phyloP scores from a whole-genome alignment of 1,284 basidiomycete genomes.

The Austroboletus novae-zelandiae region DNA sequence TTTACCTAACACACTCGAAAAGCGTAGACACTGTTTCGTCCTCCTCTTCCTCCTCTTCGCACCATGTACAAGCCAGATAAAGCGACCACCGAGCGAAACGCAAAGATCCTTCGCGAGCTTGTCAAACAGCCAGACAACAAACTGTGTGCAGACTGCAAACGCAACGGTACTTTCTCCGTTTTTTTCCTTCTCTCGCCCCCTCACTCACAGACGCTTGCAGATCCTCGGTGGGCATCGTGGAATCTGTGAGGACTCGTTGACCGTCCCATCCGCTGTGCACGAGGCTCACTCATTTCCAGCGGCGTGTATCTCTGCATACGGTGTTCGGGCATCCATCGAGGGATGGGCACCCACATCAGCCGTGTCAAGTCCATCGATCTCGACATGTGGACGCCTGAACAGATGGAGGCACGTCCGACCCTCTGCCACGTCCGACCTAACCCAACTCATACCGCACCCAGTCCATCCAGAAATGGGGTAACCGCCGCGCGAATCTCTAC shows the following conservation, averaged over 20 bases:
- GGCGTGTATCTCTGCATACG: constrained; percentile 95
- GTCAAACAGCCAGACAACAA: constrained; percentile 92
- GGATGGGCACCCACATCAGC: constrained; percentile 98
- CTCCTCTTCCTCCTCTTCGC: constrained; percentile 8
- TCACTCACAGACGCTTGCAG: constrained; percentile 39
- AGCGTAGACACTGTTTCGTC: neutral
- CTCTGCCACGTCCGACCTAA: neutral
- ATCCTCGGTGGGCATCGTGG: constrained; percentile 98
- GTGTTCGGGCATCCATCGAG: constrained; percentile 97
- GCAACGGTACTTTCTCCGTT: constrained; percentile 65
- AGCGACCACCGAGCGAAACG: constrained; percentile 75
- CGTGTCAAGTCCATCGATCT: constrained; percentile 98
- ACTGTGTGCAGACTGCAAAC: constrained; percentile 90
- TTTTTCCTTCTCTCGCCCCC: neutral
- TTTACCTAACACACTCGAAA: neutral
- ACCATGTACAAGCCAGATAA: constrained; percentile 77
- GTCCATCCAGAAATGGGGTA: constrained; percentile 94
- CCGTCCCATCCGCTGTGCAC: neutral
- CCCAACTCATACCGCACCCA: constrained; percentile 30
- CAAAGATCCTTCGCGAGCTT: constrained; percentile 77
- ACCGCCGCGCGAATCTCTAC: constrained; percentile 87
- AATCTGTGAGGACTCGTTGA: constrained; percentile 65
- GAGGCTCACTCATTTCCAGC: constrained; percentile 38
- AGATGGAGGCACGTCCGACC: constrained; percentile 73
- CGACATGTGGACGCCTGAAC: constrained; percentile 97